phyloP scores from a whole-genome alignment of 2,329 filamentous ascomycete species.

The Beauveria sp. region DNA sequence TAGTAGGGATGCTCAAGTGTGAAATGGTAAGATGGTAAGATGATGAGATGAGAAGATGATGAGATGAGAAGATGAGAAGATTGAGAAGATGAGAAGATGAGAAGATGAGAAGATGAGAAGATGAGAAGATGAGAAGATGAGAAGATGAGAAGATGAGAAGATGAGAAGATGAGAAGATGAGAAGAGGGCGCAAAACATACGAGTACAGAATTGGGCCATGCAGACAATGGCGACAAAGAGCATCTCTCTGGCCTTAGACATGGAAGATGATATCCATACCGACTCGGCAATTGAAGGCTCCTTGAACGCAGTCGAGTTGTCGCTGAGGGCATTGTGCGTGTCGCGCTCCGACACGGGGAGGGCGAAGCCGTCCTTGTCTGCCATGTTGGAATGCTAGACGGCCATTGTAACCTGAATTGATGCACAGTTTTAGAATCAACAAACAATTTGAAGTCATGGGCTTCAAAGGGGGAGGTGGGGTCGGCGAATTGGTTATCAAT shows the following conservation, averaged over 20 bases:
- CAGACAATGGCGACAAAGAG: slow-evolving; percentile 37
- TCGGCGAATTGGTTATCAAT: background rate
- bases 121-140: too few relatives aligned
- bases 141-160: too few relatives aligned
- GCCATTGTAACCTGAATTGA: background rate
- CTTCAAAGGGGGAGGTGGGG: too few relatives aligned
- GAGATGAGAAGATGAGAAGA: too few relatives aligned
- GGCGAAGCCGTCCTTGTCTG: background rate
- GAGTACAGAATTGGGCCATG: slow-evolving; percentile 35
- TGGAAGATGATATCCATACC: slow-evolving; percentile 17
- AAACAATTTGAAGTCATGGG: too few relatives aligned
- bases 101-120: too few relatives aligned
- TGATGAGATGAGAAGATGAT: too few relatives aligned
- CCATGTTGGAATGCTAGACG: background rate
- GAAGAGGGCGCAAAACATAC: slow-evolving; percentile 14
- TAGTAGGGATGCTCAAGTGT: background rate
- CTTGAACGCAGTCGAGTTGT: background rate
- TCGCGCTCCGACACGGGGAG: background rate
- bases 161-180: too few relatives aligned
- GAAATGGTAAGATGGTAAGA: background rate
- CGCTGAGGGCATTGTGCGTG: background rate
- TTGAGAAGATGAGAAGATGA: too few relatives aligned
- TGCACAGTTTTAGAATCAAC: background rate
- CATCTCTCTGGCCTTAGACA: slow-evolving; percentile 22
- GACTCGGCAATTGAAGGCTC: slow-evolving; percentile 2